phyloP scores from a whole-genome alignment of 2,329 filamentous ascomycete species.

The Berkeleyomyces basicola region DNA sequence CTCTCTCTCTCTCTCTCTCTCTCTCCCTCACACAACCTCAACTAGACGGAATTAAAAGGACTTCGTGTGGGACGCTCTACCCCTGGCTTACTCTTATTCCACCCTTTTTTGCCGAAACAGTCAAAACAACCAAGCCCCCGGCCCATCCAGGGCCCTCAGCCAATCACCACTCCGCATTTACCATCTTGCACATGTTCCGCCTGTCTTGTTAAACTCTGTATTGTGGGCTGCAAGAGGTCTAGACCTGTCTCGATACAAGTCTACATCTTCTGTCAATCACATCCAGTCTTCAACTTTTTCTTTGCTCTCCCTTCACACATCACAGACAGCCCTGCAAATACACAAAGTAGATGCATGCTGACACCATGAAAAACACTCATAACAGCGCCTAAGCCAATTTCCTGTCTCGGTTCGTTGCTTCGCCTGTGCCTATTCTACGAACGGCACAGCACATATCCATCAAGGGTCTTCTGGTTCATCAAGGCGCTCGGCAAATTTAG shows the following conservation, averaged over 20 bases:
- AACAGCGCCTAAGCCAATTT: background rate
- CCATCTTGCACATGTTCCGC: too few relatives aligned
- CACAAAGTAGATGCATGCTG: background rate
- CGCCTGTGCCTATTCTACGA: background rate
- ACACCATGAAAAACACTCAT: background rate
- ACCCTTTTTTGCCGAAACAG: background rate
- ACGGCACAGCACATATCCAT: background rate
- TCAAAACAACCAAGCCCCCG: background rate
- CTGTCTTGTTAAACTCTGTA: too few relatives aligned
- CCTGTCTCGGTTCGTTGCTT: background rate
- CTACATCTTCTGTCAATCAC: background rate
- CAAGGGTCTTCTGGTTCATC: background rate
- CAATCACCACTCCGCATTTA: too few relatives aligned
- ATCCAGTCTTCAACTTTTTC: background rate
- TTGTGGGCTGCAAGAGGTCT: too few relatives aligned
- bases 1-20: too few relatives aligned
- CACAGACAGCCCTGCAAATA: too few relatives aligned
- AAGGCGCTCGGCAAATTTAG: background rate
- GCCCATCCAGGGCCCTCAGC: too few relatives aligned
- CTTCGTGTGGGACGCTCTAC: background rate
- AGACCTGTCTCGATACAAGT: too few relatives aligned
- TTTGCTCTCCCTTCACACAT: background rate
- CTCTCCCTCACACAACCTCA: too few relatives aligned
- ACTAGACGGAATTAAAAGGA: background rate
- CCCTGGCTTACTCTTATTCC: background rate